These are phyloP conservation scores for Exophiala spinifera DNA, from an alignment of 2,329 filamentous ascomycete genomes.

Conservation along the genomic window DNA sequence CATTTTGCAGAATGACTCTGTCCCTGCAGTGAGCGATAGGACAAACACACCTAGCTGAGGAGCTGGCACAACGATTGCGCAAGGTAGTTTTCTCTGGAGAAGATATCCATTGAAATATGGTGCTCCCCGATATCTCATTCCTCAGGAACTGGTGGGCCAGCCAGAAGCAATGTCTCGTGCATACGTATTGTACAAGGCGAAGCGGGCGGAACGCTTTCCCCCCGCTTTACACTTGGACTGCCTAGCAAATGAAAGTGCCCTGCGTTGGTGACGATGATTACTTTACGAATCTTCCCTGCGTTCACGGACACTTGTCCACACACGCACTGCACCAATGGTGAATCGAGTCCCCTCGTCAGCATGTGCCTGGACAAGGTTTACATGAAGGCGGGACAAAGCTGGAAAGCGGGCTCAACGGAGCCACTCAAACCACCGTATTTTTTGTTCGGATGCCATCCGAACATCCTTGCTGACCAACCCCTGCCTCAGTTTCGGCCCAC, in stretches of 20 bases:
- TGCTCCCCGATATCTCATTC: neutral
- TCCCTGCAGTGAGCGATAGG: no score
- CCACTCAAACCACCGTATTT: no score
- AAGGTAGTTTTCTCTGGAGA: neutral
- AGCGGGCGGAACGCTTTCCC: no score
- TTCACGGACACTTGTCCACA: no score
- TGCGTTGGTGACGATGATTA: no score
- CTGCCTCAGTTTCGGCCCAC: conserved; percentile 3
- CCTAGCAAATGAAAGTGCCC: no score
- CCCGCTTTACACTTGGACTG: no score
- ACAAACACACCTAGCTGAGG: no score
- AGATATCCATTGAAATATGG: neutral
- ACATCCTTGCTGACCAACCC: conserved; percentile 6
- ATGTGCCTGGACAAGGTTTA: neutral
- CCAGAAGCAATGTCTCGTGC: neutral
- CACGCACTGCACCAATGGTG: no score
- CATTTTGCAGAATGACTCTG: no score
- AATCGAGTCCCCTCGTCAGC: neutral
- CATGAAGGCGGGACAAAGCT: conserved; percentile 9
- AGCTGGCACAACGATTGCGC: neutral
- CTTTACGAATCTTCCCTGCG: no score
- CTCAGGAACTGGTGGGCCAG: neutral
- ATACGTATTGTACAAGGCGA: no score
- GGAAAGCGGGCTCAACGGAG: neutral
- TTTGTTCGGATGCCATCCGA: conserved; percentile 12